Base-by-base conservation (phyloP, 176 grass and related monocot species). In the Microstegium vimineum region DNA sequence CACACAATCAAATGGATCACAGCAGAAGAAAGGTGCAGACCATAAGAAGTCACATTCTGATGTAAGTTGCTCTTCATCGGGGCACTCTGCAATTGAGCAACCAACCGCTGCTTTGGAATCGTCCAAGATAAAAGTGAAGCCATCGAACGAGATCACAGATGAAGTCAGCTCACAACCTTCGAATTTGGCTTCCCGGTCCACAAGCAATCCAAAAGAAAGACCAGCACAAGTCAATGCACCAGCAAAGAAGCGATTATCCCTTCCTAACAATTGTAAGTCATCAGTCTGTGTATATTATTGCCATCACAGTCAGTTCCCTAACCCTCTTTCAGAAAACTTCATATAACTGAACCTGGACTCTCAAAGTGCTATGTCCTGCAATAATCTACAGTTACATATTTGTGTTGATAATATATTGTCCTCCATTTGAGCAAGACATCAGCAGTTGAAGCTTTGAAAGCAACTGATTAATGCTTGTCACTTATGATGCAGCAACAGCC, bases 121-220 rank as follows among this genome's bases (percentile, higher is more conserved):
- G 8, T 79, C 79, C 46, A 86, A 90, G 74, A 54, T 83, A 20
- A 86, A 86, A 41, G 33, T 15, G 9, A 99, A 94, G 60, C 5
- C 83, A 80, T 73, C 76, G 34, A 80, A 76, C 5, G 87, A 89
- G 71, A 69, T 81, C 51, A 81, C 81, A 65, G 89, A 90, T 76
- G 95, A 94, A 78, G 82, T 84, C 52, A 90, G 79, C 69, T 93
- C 91, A 31, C 35, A 61, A 28, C 89, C 85, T 67, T 69, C 77
- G 43, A 80, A 78, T 74, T 35, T 72, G 66, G 85, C 87, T 78
- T 47, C 87, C 57, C 73, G 89, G 25, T 95, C 96, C 26, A 77
- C 83, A 13, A 99, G 93, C 73, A 95, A 95, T 74, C 91, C 96
- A 20, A 95, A 93, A 56, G 96, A 94, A 89, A 92, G 93, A 42